Evolutionary conservation across 202 grass and related monocot genomes (phyloP).

Genomic region (Dendrocalamus latiflorus): DNA sequence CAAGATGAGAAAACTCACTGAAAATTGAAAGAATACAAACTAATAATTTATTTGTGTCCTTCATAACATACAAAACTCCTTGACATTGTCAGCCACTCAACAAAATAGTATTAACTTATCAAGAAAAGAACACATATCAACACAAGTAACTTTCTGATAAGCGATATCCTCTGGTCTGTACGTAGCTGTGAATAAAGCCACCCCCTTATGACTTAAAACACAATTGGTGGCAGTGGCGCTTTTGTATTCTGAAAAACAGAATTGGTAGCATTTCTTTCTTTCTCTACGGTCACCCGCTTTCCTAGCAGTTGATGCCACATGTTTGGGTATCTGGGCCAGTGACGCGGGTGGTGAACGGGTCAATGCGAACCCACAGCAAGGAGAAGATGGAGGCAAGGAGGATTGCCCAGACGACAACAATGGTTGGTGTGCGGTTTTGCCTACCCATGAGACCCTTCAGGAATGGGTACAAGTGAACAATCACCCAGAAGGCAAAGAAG

Average conservation of each 20-base stretch:
- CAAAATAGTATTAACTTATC: conserved; percentile 52
- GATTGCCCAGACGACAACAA: conserved; percentile 56
- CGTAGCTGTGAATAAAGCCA: conserved; percentile 46
- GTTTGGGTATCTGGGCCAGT: conserved; percentile 64
- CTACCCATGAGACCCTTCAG: conserved; percentile 69
- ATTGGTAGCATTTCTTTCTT: not conserved
- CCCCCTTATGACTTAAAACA: conserved; percentile 29
- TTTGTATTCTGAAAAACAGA: conserved; percentile 23
- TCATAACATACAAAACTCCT: conserved; percentile 62
- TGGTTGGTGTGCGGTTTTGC: conserved; percentile 54
- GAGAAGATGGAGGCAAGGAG: conserved; percentile 52
- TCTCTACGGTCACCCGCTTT: conserved; percentile 22
- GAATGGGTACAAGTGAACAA: conserved; percentile 64
- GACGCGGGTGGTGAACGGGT: conserved; percentile 64
- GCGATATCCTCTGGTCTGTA: conserved; percentile 35
- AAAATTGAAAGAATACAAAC: conserved; percentile 20
- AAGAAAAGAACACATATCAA: conserved; percentile 59
- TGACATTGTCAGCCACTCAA: conserved; percentile 35
- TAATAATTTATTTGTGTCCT: conserved; percentile 30
- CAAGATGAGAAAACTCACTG: not conserved
- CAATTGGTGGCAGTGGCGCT: not conserved
- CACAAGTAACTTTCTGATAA: conserved; percentile 42
- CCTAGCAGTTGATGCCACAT: conserved; percentile 86
- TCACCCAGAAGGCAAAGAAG: conserved; percentile 65
- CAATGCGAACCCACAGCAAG: conserved; percentile 48